Evolutionary conservation across 176 grass and related monocot genomes (phyloP).

Genomic region (Oryza glumipatula): DNA sequence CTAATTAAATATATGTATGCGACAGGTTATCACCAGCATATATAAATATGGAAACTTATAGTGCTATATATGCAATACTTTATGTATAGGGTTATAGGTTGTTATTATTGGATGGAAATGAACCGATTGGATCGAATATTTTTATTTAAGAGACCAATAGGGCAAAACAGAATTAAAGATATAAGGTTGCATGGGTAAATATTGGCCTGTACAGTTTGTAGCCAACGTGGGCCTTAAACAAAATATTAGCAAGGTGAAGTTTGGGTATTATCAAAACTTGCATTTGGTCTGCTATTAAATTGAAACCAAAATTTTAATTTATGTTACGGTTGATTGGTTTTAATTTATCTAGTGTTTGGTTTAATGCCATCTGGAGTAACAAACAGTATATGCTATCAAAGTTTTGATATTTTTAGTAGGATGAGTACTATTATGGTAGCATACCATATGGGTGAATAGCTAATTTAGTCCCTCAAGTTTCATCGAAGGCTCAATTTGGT

Average conservation of each 20-base stretch:
- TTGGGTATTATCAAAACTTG: no score
- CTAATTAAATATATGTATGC: not conserved
- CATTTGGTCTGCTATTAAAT: not conserved
- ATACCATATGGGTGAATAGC: no score
- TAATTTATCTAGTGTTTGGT: not conserved
- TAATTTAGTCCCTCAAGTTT: no score
- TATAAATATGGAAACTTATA: not conserved
- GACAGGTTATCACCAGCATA: not conserved
- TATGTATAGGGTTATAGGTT: not conserved
- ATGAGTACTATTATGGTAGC: not conserved
- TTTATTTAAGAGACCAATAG: not conserved
- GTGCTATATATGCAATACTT: not conserved
- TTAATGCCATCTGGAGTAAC: not conserved
- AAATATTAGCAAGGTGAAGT: no score
- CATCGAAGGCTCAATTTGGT: no score
- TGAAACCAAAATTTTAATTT: not conserved
- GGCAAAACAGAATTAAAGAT: not conserved
- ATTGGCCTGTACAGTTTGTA: no score
- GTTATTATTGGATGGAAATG: not conserved
- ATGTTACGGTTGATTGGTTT: not conserved
- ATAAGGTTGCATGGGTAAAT: not conserved
- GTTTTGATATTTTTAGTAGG: not conserved
- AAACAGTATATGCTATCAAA: not conserved
- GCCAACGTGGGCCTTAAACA: no score
- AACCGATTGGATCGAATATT: not conserved